Evolutionary conservation across 768 basidiomycete species (phyloP), one percentile per base, ranked within the genome.

Genomic region (Termitomyces sp.): DNA sequence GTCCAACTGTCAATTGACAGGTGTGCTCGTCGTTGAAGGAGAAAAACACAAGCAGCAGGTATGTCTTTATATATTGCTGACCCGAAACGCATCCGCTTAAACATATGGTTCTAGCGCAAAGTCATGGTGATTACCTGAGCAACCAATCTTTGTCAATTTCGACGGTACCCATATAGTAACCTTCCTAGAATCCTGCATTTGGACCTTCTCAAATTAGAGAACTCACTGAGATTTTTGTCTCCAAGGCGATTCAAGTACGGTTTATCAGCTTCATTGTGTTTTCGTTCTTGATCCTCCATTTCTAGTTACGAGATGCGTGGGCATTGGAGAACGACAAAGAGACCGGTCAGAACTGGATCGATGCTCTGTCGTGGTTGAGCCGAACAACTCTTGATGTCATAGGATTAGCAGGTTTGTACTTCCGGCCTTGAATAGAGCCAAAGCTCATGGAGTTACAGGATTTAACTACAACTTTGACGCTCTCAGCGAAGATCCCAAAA

Each of bases 301-400:
- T 3, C 26, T 38, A 81, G 79, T 71, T 84, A 40, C 75, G 82
- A 33, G 81, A 84, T 57, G 60, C 77, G 42, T 80, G 75, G 80
- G 62, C 60, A 0, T 48, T 62, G 1, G 71, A 79, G 58, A 66
- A 72, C 26, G 54, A 64, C 19, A 71, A 69, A 31, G 58, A 71
- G 37, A 54, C 40, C 49, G 64, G 50, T 38, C 59, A 53, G 3
- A 68, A 59, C 5, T 67, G 69, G 8, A 70, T 90, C 33, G 84
- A 93, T 45, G 80, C 84, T 3, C 70, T 85, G 45, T 70, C 75
- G 3, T 89, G 84, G 81, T 72, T 91, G 3, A 83, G 80, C 47
- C 81, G 80, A 56, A 78, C 81, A 43, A 89, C 89, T 3, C 73
- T 91, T 10, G 91, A 91, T 58, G 79, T 89, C 51, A 91, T 94